Base-by-base conservation (phyloP, 1,284 basidiomycete genomes). In the Heterobasidion irregulare region DNA sequence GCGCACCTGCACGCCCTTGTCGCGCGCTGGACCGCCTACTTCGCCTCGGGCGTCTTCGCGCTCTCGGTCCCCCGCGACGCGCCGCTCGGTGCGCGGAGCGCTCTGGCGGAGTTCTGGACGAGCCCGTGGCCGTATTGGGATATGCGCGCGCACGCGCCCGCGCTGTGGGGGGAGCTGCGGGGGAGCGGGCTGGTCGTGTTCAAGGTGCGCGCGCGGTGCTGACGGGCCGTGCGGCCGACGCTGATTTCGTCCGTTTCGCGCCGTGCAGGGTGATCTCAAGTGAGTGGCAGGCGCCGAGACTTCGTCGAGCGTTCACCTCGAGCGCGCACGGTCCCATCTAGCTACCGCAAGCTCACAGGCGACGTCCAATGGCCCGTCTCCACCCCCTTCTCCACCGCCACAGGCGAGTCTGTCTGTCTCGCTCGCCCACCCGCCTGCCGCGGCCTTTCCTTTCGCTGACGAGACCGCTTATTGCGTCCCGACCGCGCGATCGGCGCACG, bases 361-460 rank as follows among this genome's bases (percentile, higher is more conserved):
- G 96, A 99, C 67, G 79, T 93, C 15, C 77, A 78, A 62, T 99
- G 96, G 96, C 89, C 91, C 0, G 79, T 85, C 0, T 86, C 83
- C 46, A 94, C 93, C 0, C 73, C 88, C 0, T 95, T 98, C 69
- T 72, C 78, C 35, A 73, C 78, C 8, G 93, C 94, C 0, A 69
- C 98, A 9, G 95, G 94, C 83, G 66, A 64, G 72, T 58, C 35
- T 34, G 6, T 36, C 51, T n/a, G n/a, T n/a, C n/a, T n/a, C n/a
- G n/a, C n/a, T n/a, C n/a, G n/a, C n/a, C n/a, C 38, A 33, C 41
- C 16, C 55, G 32, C 19, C 34, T 8, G 38, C 13, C 10, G 1
- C 12, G 35, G 35, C 13, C 3, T 45, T 18, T 26, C 13, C 16
- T 18, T 33, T 12, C 16, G 47, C 47, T 58, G 49, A 57, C 61